Conservation (phyloP, 176 grass and related monocot genomes). For the Phoenix dactylifera region DNA sequence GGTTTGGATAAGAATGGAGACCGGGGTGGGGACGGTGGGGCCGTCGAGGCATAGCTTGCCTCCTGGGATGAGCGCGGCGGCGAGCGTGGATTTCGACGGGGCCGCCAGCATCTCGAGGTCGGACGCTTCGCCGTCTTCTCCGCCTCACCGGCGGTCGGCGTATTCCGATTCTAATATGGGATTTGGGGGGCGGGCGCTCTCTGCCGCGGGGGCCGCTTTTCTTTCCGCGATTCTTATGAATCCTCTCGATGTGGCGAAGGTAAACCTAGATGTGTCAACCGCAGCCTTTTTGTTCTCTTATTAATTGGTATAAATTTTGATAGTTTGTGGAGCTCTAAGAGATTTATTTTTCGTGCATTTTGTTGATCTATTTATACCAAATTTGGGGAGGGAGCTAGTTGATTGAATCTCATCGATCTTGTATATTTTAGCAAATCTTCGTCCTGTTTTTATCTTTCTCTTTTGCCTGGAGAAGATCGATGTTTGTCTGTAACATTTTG, state of each 20-base stretch:
- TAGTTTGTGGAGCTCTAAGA: neutral
- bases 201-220: constrained; percentile 74
- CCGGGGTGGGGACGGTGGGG: constrained; percentile 25
- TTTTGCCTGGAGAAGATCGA: too few relatives aligned
- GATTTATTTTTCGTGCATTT: too few relatives aligned
- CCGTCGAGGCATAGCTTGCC: constrained; percentile 50
- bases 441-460: too few relatives aligned
- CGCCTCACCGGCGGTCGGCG: neutral
- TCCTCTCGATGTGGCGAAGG: constrained; percentile 92
- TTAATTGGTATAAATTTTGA: constrained; percentile 3
- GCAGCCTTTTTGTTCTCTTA: neutral
- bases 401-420: too few relatives aligned
- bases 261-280: constrained; percentile 1
- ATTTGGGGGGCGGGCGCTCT: constrained; percentile 50
- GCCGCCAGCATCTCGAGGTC: neutral
- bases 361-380: too few relatives aligned
- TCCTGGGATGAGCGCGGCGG: constrained; percentile 63
- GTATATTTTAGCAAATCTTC: too few relatives aligned
- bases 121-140: constrained; percentile 3
- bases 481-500: too few relatives aligned
- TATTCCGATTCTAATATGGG: constrained; percentile 19
- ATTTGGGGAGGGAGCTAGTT: too few relatives aligned
- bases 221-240: constrained; percentile 81
- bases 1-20: too few relatives aligned
- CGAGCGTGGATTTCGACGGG: constrained; percentile 57